phyloP scores from a whole-genome alignment of 2,329 filamentous ascomycete genomes.

The Ophiostoma quercus region DNA sequence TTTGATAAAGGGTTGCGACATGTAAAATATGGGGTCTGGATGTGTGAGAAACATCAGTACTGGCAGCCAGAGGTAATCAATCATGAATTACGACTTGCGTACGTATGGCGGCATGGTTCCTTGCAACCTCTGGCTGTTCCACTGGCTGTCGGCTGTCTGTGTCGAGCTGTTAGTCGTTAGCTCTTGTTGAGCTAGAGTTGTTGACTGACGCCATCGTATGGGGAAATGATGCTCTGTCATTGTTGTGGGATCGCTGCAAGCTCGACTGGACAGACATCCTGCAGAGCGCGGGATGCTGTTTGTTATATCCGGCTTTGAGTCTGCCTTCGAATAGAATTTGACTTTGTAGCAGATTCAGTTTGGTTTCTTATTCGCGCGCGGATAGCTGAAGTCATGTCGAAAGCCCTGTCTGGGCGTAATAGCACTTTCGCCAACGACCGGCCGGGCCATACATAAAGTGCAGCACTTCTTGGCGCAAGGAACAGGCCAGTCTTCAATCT shows the following conservation, averaged over 20 bases:
- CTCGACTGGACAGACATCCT: background rate
- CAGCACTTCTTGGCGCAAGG: no score
- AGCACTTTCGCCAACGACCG: no score
- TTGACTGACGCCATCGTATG: constrained; percentile 9
- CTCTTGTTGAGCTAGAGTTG: background rate
- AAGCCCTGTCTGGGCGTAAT: no score
- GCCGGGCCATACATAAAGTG: no score
- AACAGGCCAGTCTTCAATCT: no score
- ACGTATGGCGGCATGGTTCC: constrained; percentile 2
- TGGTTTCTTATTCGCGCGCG: no score
- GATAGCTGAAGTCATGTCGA: no score
- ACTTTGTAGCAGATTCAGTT: background rate
- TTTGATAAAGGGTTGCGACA: constrained; percentile 4
- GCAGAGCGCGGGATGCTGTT: background rate
- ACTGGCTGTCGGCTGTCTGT: background rate
- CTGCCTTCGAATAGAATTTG: background rate
- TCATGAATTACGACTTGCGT: background rate
- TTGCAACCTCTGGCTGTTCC: background rate
- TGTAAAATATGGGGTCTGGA: constrained; percentile 7
- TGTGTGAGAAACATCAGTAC: background rate
- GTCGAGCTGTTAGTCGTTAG: background rate
- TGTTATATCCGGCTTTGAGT: background rate
- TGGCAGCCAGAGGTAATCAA: background rate
- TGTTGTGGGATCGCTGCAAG: background rate
- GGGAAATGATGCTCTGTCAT: background rate